Base-by-base conservation (phyloP, 139 green algal species). In the Chlorella ohadii region DNA sequence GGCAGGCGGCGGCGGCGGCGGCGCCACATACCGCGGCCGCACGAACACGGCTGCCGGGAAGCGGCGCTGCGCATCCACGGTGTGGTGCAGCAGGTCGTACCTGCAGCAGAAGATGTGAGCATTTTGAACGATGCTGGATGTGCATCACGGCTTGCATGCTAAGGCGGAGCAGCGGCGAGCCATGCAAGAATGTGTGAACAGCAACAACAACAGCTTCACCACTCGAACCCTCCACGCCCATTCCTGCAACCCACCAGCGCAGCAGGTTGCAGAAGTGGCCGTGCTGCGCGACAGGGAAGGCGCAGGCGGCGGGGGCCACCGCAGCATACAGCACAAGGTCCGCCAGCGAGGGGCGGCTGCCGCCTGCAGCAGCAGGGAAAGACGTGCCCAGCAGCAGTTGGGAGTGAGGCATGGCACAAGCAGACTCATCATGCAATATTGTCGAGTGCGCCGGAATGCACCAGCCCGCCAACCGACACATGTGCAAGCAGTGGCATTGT, bases 221-320 rank as follows among this genome's bases (percentile, higher is more conserved):
- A n/a, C n/a, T n/a, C 19, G 9, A 27, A 72, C 7, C 44, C 66
- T 47, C 1, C 33, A 44, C 4, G 20, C 19, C 19, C 7, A 47
- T 3, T 47, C 9, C 31, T 28, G 7, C 31, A 74, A 51, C 34
- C 7, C 44, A 85, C 94, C 94, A 97, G 33, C 94, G 87, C 36
- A 97, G 82, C 34, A 98, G 75, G 82, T 90, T 94, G 51, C 66
- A 85, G 79, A 94, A 95, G 57, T 93, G 90, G 28, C 87, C 85
- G 27, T 89, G 88, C 87, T 97, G 94, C 0, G 94, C 94, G 19
- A 84, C 82, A 23, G 94, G 94, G 31, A 97, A 89, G 27, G 84
- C 73, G 51, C 86, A 81, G 36, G 88, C 57, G 9, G 87, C 89
- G 41, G 67, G 78, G 11, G 78, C 34, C 27, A 93, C 70, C 13